These are phyloP conservation scores for Neonectria coccinea DNA, from an alignment of 2,329 filamentous ascomycete species.

Conservation along the genomic window DNA sequence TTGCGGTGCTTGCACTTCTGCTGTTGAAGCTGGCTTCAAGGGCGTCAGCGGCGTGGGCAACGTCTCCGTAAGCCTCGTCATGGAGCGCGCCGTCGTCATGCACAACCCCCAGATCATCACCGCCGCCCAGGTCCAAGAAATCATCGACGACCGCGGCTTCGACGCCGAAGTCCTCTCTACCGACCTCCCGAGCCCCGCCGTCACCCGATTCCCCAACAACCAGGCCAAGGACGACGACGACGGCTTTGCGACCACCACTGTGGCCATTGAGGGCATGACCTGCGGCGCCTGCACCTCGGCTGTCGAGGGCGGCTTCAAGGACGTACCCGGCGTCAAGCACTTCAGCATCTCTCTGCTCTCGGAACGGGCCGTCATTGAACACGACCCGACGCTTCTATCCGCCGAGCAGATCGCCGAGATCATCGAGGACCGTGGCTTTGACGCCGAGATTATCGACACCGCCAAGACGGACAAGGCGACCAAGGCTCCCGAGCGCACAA, in stretches of 20 bases:
- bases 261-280: conserved; percentile 89
- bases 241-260: conserved; percentile 73
- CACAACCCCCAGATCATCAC: conserved; percentile 83
- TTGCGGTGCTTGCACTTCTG: conserved; percentile 94
- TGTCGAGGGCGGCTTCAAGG: conserved; percentile 82
- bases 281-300: conserved; percentile 91
- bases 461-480: conserved; percentile 55
- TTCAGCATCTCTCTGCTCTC: conserved; percentile 88
- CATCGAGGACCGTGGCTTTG: conserved; percentile 82
- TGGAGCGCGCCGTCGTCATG: conserved; percentile 94
- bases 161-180: conserved; percentile 90
- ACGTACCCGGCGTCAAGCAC: conserved; percentile 76
- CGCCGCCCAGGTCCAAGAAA: conserved; percentile 81
- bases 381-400: conserved; percentile 71
- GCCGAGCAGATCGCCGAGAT: conserved; percentile 67
- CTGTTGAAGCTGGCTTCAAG: conserved; percentile 93
- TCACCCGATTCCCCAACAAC: conserved; percentile 52
- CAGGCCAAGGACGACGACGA: conserved; percentile 54
- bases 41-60: conserved; percentile 82
- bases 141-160: conserved; percentile 92
- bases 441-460: conserved; percentile 81
- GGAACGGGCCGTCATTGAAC: conserved; percentile 86
- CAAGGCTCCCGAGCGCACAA: conserved; percentile 48
- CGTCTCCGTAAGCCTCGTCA: conserved; percentile 92
- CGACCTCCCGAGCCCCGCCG: conserved; percentile 71